These are phyloP conservation scores for Scutellaria baicalensis DNA, from an alignment of 257 asterid genomes.

Conservation along the genomic window DNA sequence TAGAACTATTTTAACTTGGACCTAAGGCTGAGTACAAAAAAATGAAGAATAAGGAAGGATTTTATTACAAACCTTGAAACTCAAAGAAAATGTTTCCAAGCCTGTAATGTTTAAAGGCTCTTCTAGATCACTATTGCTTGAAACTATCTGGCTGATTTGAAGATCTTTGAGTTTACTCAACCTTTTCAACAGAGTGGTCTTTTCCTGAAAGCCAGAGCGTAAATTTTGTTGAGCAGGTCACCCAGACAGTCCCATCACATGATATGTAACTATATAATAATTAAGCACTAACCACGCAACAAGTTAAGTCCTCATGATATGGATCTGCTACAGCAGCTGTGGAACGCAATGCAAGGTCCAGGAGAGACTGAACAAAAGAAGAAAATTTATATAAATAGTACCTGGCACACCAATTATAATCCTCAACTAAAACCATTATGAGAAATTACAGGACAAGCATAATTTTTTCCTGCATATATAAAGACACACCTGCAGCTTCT, in stretches of 20 bases:
- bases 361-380: conserved; percentile 59
- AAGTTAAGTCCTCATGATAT: conserved; percentile 86
- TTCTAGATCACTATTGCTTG: conserved; percentile 54
- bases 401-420: background rate
- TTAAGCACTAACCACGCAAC: conserved; percentile 78
- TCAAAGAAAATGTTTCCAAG: conserved; percentile 91
- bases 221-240: conserved; percentile 14
- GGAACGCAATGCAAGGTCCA: conserved; percentile 96
- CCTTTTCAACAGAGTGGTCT: conserved; percentile 78
- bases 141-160: conserved; percentile 50
- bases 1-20: background rate
- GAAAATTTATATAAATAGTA: background rate
- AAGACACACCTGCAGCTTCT: conserved; percentile 80
- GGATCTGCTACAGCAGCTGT: conserved; percentile 98
- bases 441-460: conserved; percentile 1
- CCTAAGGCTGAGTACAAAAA: conserved; percentile 6
- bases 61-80: conserved; percentile 61
- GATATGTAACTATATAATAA: background rate
- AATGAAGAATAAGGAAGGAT: background rate
- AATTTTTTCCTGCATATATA: background rate
- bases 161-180: conserved; percentile 83
- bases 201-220: conserved; percentile 49
- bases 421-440: background rate
- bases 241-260: conserved; percentile 10
- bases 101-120: conserved; percentile 90